Evolutionary conservation across 2,329 filamentous ascomycete species (phyloP), one percentile per base, ranked within the genome.

Genomic region (Zymoseptoria brevis): DNA sequence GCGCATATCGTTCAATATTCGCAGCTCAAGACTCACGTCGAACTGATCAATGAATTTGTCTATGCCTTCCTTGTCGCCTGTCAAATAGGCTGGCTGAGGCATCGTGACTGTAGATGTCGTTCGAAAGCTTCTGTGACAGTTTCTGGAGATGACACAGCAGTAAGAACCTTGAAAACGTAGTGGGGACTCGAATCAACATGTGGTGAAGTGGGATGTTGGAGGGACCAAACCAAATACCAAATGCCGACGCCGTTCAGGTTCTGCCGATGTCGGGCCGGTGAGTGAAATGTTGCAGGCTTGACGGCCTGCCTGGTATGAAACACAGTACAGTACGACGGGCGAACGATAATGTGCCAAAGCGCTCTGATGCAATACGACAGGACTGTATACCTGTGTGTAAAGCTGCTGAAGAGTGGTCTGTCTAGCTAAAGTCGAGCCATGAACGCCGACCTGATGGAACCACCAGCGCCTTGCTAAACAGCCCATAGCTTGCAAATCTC

Each of bases 1-100:
- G 60, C 53, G 22, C 21, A 48, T 16, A 16, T 45, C 16, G 11
- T 45, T 45, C 35, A 13, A n/a, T n/a, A 45, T 5, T n/a, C 1
- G 35, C 35, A 45, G 35, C 35, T 45, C 35, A 45, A 45, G 24
- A 80, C 90, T 76, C 60, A 72, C 94, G 79, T 99, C 94, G 72
- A 96, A 99, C 72, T 85, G 85, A 76, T 90, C 87, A 62, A 99
- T 79, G 73, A 99, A 99, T 55, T 87, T 86, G 54, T 87, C 83
- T 67, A 96, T 89, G 51, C 83, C 89, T 60, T 83, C 79, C 64
- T 82, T 81, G 71, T 97, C 86, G 73, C 92, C 92, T 45, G 87
- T 93, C 65, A 99, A 81, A 71, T 92, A 83, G 67, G 55, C 55
- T 21, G 64, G 59, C 49, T 50, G 29, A 19, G 58, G 56, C 61